Percentiles rank a stretch among this genome's conserved stretches.
phyloP scores from a whole-genome alignment of 768 basidiomycete genomes.

The Gelatoporia subvermispora region DNA sequence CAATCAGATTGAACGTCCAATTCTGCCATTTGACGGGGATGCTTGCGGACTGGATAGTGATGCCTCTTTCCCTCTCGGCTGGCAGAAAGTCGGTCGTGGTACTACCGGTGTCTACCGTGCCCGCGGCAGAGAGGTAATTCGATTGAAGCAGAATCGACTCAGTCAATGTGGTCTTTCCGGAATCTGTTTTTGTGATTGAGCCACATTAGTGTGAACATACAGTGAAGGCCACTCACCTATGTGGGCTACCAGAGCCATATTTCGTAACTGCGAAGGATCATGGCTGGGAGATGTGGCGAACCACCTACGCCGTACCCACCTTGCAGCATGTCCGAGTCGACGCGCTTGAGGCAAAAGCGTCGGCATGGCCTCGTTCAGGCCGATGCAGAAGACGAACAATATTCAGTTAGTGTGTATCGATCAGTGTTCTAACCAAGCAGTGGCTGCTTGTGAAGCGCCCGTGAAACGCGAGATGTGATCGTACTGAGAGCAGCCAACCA shows the following conservation, averaged over 20 bases:
- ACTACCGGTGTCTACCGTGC: slow-evolving; percentile 85
- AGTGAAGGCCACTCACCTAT: slow-evolving; percentile 49
- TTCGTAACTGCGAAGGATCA: slow-evolving; percentile 48
- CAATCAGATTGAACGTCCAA: slow-evolving; percentile 84
- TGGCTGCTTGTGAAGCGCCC: no score
- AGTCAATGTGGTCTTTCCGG: slow-evolving; percentile 85
- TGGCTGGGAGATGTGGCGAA: slow-evolving; percentile 19
- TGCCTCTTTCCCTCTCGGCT: slow-evolving; percentile 85
- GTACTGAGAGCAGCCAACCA: neutral
- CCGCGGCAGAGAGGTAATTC: slow-evolving; percentile 64
- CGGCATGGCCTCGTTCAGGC: no score
- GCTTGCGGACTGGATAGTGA: slow-evolving; percentile 90
- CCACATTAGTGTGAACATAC: slow-evolving; percentile 4
- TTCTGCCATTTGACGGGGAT: slow-evolving; percentile 84
- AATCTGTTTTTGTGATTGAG: slow-evolving; percentile 46
- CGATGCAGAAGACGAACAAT: no score
- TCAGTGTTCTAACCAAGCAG: no score
- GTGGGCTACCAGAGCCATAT: slow-evolving; percentile 86
- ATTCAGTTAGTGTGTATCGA: no score
- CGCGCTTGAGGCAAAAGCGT: neutral
- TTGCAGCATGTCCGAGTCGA: neutral
- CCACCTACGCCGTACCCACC: neutral
- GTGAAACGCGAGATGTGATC: neutral
- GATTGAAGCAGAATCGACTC: slow-evolving; percentile 82
- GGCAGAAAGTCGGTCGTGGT: slow-evolving; percentile 89